Evolutionary conservation across 495 filamentous ascomycete genomes (phyloP).

Genomic region (Penicillium subrubescens): DNA sequence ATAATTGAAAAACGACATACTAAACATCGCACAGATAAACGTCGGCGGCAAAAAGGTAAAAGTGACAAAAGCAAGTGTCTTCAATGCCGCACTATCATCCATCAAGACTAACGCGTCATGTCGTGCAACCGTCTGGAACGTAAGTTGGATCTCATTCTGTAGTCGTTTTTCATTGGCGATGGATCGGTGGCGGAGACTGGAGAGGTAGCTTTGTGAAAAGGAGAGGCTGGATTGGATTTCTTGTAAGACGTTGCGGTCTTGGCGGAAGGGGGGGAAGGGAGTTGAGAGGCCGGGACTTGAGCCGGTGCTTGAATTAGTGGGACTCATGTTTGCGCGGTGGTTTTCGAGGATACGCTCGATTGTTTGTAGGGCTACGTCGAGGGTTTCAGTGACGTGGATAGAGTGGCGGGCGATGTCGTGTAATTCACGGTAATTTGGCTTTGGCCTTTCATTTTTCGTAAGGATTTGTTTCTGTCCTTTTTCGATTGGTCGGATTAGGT

Average conservation of each 20-base stretch:
- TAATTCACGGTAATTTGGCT: conserved; percentile 40
- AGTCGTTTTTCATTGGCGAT: conserved; percentile 42
- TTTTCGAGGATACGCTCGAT: conserved; percentile 39
- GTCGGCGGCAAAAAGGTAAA: conserved; percentile 42
- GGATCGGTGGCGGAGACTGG: conserved; percentile 40
- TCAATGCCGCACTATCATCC: conserved; percentile 39
- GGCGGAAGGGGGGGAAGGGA: background rate
- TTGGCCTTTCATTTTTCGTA: background rate
- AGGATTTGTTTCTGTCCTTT: conserved; percentile 4
- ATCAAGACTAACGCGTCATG: conserved; percentile 36
- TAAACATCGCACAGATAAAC: conserved; percentile 41
- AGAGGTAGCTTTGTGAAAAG: conserved; percentile 26
- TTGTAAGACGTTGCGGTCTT: background rate
- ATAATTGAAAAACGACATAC: conserved; percentile 41
- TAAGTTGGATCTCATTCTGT: conserved; percentile 49
- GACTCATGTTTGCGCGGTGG: conserved; percentile 18
- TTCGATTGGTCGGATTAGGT: conserved; percentile 28
- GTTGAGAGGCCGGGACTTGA: background rate
- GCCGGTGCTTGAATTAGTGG: too few relatives aligned
- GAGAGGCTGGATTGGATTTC: conserved; percentile 8
- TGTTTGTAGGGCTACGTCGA: conserved; percentile 39
- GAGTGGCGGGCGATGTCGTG: conserved; percentile 53
- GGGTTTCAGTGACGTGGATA: conserved; percentile 48
- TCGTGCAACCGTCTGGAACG: conserved; percentile 39
- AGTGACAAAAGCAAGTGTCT: conserved; percentile 37